phyloP scores from a whole-genome alignment of 2,329 filamentous ascomycete species.

The Paecilomyces formosus region DNA sequence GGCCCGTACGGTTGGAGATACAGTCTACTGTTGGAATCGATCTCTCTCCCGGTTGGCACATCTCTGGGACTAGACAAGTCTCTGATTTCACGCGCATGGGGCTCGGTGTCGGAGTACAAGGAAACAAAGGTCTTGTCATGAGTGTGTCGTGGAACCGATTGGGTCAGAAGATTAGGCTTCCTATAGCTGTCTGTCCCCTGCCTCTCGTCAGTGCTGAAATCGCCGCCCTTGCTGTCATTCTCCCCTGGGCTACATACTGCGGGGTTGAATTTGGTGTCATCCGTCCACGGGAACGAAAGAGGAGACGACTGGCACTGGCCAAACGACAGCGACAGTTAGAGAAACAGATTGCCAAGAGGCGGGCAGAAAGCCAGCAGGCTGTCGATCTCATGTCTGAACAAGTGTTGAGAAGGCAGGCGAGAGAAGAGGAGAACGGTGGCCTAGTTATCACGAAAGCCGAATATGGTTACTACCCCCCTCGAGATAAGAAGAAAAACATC shows the following conservation, averaged over 20 bases:
- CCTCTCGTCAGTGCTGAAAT: constrained; percentile 25
- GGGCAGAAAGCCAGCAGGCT: constrained; percentile 30
- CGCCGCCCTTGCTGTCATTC: constrained; percentile 25
- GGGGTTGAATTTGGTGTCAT: constrained; percentile 35
- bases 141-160: constrained; percentile 33
- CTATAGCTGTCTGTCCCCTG: constrained; percentile 29
- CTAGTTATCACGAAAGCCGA: constrained; percentile 33
- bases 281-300: constrained; percentile 29
- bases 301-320: constrained; percentile 25
- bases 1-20: constrained; percentile 28
- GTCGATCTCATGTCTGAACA: constrained; percentile 34
- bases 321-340: constrained; percentile 29
- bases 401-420: constrained; percentile 29
- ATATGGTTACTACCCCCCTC: constrained; percentile 29
- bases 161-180: constrained; percentile 32
- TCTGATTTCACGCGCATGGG: constrained; percentile 32
- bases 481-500: constrained; percentile 14
- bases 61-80: constrained; percentile 29
- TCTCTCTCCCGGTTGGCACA: constrained; percentile 23
- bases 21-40: constrained; percentile 17
- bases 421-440: constrained; percentile 26
- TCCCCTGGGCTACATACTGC: constrained; percentile 34
- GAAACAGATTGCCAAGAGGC: constrained; percentile 26
- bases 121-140: constrained; percentile 26
- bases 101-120: constrained; percentile 30